Evolutionary conservation across 495 filamentous ascomycete genomes (phyloP).

Genomic region (Pyrenopolyporus hunteri): DNA sequence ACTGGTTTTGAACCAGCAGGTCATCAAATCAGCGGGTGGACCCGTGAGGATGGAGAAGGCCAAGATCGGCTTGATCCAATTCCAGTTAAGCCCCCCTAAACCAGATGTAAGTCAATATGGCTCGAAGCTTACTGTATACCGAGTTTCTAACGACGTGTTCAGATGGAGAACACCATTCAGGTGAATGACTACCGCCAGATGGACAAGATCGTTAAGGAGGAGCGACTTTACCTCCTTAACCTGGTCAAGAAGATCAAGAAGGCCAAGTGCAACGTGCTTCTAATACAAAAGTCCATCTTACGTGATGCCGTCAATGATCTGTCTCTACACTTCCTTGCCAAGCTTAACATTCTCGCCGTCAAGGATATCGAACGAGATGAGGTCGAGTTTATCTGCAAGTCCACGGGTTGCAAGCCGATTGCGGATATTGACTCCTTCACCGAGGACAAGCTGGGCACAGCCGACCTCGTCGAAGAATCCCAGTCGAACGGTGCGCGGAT

Average conservation of each 20-base stretch:
- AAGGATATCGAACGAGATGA: conserved; percentile 99
- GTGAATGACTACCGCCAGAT: conserved; percentile 99
- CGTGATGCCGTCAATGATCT: conserved; percentile 98
- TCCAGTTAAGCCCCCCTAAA: conserved; percentile 97
- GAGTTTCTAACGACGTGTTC: conserved; percentile 24
- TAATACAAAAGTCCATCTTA: conserved; percentile 98
- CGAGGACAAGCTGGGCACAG: conserved; percentile 97
- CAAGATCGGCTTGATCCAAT: conserved; percentile 94
- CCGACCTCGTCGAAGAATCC: conserved; percentile 92
- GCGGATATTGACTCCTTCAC: conserved; percentile 99
- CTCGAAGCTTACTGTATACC: not conserved
- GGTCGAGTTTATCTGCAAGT: conserved; percentile 98
- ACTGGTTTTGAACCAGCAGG: conserved; percentile 87
- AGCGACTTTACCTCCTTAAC: conserved; percentile 95
- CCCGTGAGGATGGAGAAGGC: conserved; percentile 96
- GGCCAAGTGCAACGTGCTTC: conserved; percentile 97
- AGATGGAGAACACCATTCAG: conserved; percentile 99
- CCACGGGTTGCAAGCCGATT: conserved; percentile 96
- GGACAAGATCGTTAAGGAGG: conserved; percentile 99
- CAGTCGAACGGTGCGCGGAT: conserved; percentile 85
- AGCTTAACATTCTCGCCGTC: conserved; percentile 91
- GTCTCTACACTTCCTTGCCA: conserved; percentile 94
- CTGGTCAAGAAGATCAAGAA: conserved; percentile 99
- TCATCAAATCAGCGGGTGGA: conserved; percentile 91
- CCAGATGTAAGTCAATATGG: conserved; percentile 73